Base-by-base conservation (phyloP, 441 rosid genomes). In the Euphorbia celastroides region DNA sequence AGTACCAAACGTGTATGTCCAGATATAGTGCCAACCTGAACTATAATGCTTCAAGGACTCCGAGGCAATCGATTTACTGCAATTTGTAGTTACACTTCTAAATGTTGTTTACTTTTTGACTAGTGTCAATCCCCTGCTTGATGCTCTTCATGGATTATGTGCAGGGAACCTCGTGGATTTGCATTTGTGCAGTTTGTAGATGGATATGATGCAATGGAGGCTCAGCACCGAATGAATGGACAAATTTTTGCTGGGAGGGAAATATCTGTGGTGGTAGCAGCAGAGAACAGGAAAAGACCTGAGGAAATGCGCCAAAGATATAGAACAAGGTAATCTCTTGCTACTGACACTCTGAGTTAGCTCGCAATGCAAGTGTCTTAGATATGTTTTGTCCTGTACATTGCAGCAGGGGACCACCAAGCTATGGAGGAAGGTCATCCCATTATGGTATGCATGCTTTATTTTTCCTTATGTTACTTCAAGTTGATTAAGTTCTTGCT, bases 121-220 rank as follows among this genome's bases (percentile, higher is more conserved):
- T 41, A 63, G 57, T 36, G 65, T 67, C 54, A 28, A 20, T 60
- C n/a, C 50, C 10, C 74, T 46, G 55, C 63, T 66, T 73, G 78
- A 69, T 59, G 42, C 68, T 34, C 64, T 63, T 3, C 22, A 51
- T 79, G 58, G 65, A 28, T 31, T 62, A 32, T 54, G 28, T 76
- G 72, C 82, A 94, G 99, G 79, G 82, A 89, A 77, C 99, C 99
- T 56, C 86, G 98, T 26, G 99, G 98, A 30, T 94, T 94, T 84
- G 99, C 97, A 10, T 94, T 94, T 82, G 96, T 94, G 78, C 92
- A 94, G 83, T 92, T 92, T 79, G 88, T 94, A 75, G 99, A 94
- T 79, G 72, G 91, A 28, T 81, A 80, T 77, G 99, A 92, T 60
- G 96, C 99, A 20, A 69, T 81, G 36, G 96, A 89, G 77, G 99